Evolutionary conservation across 148 eudicot species (phyloP), one percentile per base, ranked within the genome.

Genomic region (Rheum nobile): DNA sequence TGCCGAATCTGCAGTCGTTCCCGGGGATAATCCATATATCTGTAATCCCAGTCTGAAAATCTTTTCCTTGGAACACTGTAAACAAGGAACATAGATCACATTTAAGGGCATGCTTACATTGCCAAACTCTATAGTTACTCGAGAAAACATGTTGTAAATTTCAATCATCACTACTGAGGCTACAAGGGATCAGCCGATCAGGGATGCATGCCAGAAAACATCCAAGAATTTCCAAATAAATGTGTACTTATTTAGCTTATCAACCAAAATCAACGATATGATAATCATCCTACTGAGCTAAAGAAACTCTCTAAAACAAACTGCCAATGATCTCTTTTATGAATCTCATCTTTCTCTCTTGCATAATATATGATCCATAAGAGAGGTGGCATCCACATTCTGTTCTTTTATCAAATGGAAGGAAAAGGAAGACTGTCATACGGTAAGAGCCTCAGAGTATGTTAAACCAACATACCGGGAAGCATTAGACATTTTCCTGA

Each of bases 21-120:
- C 57, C 72, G 54, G 10, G 98, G 98, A 79, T 89, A 91, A 2
- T 88, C 90, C 95, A 83, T 88, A 89, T 91, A 89, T 83, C 98
- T 84, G 76, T 93, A 93, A 76, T 93, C 98, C 97, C 97, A 93
- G 55, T 83, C 85, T 57, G 59, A 59, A 59, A 72, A 70, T 70
- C 2, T 47, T 47, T 83, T 79, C 32, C 72, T 73, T 52, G 83
- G 38, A 54, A 28, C 79, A 75, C 88, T 86, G 82, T 54, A 75
- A 21, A 50, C 57, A 59, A 69, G 19, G 48, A 14, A 47, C 21
- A 14, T 47, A n/a, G 5, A 54, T 71, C 4, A 42, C 19, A 69
- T 42, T 8, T 19, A 67, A 17, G 6, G 67, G 4, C 67, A 61
- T 29, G 11, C 2, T 12, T 61, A 28, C 28, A 8, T 22, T 6